phyloP scores from a whole-genome alignment of 2,329 filamentous ascomycete genomes.

The Helotiales sp. region DNA sequence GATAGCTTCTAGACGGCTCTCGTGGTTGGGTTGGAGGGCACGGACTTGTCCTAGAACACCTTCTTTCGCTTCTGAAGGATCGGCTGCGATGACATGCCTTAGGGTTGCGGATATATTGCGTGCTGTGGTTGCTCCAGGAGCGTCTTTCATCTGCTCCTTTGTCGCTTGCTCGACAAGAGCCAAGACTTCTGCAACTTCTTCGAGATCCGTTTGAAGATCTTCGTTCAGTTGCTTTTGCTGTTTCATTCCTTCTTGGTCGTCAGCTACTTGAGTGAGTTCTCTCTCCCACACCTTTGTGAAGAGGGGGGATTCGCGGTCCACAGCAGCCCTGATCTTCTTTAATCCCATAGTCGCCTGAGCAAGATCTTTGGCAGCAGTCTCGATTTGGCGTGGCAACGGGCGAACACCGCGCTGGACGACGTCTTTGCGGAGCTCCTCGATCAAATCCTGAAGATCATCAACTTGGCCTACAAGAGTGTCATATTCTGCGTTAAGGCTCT shows the following conservation, averaged over 20 bases:
- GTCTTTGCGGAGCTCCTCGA: constrained; percentile 96
- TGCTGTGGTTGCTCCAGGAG: constrained; percentile 51
- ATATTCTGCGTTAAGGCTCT: constrained; percentile 81
- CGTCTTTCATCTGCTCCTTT: constrained; percentile 91
- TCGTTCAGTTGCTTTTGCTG: constrained; percentile 94
- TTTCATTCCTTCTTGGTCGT: constrained; percentile 90
- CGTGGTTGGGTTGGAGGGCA: constrained; percentile 91
- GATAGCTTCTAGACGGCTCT: constrained; percentile 89
- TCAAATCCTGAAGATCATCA: constrained; percentile 94
- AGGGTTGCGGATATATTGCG: constrained; percentile 56
- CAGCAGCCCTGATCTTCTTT: constrained; percentile 90
- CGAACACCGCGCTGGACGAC: constrained; percentile 91
- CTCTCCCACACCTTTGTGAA: constrained; percentile 99
- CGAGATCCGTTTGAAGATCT: constrained; percentile 90
- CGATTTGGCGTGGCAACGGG: constrained; percentile 85
- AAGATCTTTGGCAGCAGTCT: constrained; percentile 87
- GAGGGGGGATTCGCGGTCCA: constrained; percentile 87
- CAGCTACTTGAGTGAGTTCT: constrained; percentile 92
- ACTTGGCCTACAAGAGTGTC: constrained; percentile 89
- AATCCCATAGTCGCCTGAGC: constrained; percentile 78
- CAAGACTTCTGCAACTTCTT: constrained; percentile 92
- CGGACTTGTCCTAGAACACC: constrained; percentile 90
- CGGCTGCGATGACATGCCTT: constrained; percentile 50
- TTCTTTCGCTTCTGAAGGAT: constrained; percentile 84
- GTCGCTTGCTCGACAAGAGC: constrained; percentile 95